Conservation (phyloP, 1,284 basidiomycete genomes). For the Tylopilus orsonianus region DNA sequence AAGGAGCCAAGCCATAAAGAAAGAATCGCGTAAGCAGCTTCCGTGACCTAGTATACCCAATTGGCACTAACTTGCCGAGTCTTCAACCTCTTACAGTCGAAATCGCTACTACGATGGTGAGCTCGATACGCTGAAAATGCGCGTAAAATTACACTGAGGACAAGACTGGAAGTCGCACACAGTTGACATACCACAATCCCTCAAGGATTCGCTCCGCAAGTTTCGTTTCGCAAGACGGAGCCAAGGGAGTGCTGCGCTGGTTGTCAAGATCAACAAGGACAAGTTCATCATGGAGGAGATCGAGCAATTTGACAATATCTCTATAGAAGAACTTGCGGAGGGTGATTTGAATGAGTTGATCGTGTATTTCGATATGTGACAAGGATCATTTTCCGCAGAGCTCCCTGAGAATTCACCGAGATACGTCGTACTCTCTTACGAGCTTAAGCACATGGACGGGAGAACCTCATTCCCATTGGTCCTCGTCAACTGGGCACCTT, state of each 20-base stretch:
- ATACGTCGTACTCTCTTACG: conserved; percentile 84
- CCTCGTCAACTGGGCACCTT: conserved; percentile 85
- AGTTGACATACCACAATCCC: conserved; percentile 77
- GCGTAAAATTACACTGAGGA: not conserved
- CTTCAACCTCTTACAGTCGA: not conserved
- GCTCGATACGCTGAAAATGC: conserved; percentile 6
- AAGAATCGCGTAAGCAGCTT: conserved; percentile 9
- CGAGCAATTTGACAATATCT: conserved; percentile 74
- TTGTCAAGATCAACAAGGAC: conserved; percentile 86
- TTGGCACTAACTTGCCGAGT: conserved; percentile 2
- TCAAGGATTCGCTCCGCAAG: conserved; percentile 77
- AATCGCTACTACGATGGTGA: conserved; percentile 27
- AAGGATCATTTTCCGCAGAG: conserved; percentile 49
- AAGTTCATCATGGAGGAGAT: conserved; percentile 80
- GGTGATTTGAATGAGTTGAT: conserved; percentile 44
- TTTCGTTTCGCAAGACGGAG: conserved; percentile 78
- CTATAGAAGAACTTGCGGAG: conserved; percentile 81
- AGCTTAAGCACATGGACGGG: conserved; percentile 81
- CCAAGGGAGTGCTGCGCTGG: conserved; percentile 70
- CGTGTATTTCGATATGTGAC: not conserved
- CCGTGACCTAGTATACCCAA: not conserved
- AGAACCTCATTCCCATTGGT: conserved; percentile 83
- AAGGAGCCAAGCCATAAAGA: no score
- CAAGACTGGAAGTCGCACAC: conserved; percentile 58
- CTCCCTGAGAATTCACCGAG: conserved; percentile 89